Evolutionary conservation across 148 eudicot species (phyloP), one percentile per base, ranked within the genome.

Genomic region (Camellia granthamiana): DNA sequence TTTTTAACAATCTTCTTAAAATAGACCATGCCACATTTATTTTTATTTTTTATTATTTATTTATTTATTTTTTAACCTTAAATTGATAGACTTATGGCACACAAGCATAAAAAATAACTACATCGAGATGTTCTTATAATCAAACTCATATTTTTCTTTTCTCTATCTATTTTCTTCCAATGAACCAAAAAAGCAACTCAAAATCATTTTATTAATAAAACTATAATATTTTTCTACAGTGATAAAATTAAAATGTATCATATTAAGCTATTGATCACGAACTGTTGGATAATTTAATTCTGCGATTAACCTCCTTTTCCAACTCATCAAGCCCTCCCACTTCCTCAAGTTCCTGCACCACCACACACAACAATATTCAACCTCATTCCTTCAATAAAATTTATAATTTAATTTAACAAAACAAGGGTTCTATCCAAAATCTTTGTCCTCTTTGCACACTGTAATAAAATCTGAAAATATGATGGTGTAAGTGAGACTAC

Each of bases 311-410:
- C 82, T 93, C 99, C 84, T 88, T 92, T 72, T 96, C 95, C 91
- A 96, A 81, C 84, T 94, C 98, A 11, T 90, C 92, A 1, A 72
- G 79, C 64, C 99, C 99, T 83, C 97, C 99, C 14, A 93, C 97
- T 74, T 91, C 95, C 80, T 93, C 99, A 38, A 96, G 85, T 81
- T 96, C 99, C 99, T 96, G 85, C 90, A 85, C 77, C 86, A 84
- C 85, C 79, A n/a, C 83, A 11, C 42, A 72, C 42, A 8, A 2
- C 38, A 51, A 15, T 30, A 30, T 10, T 49, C 21, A 19, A 0
- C 10, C 47, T 41, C 21, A 30, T 30, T 30, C 54, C 6, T 15
- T 58, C 51, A 2, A 4, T 14, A 1, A 38, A 30, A 56, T 55
- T 55, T 55, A 55, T 3, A 15, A 61, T 61, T 61, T 15, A 30